Conservation (phyloP, 805 yeast species). For the Metschnikowia matae region DNA sequence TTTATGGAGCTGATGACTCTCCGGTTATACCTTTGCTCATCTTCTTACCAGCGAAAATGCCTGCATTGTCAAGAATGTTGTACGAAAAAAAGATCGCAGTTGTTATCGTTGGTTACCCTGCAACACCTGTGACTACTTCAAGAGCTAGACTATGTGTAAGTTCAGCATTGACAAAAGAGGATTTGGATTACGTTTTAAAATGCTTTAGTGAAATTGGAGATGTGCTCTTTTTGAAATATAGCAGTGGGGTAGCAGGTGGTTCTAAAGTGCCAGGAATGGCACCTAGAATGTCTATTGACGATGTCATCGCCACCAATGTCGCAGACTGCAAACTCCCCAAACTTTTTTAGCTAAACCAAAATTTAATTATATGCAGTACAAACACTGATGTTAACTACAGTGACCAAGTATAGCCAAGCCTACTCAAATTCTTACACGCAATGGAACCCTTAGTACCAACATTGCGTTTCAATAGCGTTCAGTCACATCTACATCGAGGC, state of each 20-base stretch:
- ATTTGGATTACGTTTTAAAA: conserved; percentile 73
- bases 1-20: conserved; percentile 91
- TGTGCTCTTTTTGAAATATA: conserved; percentile 64
- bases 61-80: conserved; percentile 81
- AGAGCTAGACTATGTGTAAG: conserved; percentile 93
- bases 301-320: conserved; percentile 68
- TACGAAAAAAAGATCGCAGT: conserved; percentile 80
- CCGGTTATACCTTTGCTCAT: conserved; percentile 90
- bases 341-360: conserved; percentile 8
- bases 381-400: neutral
- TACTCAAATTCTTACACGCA: neutral
- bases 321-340: conserved; percentile 46
- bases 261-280: conserved; percentile 48
- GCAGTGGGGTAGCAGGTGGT: conserved; percentile 77
- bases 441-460: conserved; percentile 58
- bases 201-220: conserved; percentile 79
- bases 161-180: conserved; percentile 88
- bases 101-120: conserved; percentile 97
- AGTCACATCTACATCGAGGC: conserved; percentile 72
- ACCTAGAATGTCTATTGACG: conserved; percentile 77
- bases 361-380: conserved; percentile 2
- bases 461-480: conserved; percentile 67
- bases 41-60: conserved; percentile 92
- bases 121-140: conserved; percentile 86
- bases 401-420: neutral